phyloP scores from a whole-genome alignment of 2,329 filamentous ascomycete species.

The Aspergillus sp. region DNA sequence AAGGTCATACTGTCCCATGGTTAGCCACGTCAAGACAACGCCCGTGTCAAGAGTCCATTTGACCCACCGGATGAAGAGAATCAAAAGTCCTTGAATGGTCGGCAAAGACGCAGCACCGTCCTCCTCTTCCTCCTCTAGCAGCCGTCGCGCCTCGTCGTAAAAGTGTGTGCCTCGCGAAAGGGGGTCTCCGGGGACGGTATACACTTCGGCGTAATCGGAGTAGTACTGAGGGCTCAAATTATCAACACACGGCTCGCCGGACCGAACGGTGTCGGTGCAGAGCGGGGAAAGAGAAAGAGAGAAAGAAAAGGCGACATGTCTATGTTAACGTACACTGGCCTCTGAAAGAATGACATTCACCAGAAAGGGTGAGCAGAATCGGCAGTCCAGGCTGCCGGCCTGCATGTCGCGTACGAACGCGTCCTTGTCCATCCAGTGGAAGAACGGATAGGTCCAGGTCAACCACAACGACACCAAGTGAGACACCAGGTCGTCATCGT shows the following conservation, averaged over 20 bases:
- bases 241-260: neutral
- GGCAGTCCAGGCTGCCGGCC: conserved; percentile 21
- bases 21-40: neutral
- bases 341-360: conserved; percentile 36
- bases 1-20: conserved; percentile 17
- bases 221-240: conserved; percentile 14
- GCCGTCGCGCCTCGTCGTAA: conserved; percentile 29
- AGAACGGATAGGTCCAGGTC: conserved; percentile 32
- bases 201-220: conserved; percentile 28
- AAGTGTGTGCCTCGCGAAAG: conserved; percentile 28
- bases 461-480: conserved; percentile 35
- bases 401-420: conserved; percentile 32
- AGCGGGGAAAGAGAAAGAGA: neutral
- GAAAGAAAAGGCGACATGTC: neutral
- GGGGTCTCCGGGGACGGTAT: conserved; percentile 23
- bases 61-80: conserved; percentile 25
- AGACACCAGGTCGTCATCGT: conserved; percentile 32
- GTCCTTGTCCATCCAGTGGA: conserved; percentile 31
- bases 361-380: conserved; percentile 34
- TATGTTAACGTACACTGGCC: conserved; percentile 30
- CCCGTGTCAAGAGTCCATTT: neutral
- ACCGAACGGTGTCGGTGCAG: neutral
- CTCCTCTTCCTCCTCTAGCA: conserved; percentile 24
- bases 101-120: conserved; percentile 24
- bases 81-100: conserved; percentile 26